Base-by-base conservation (phyloP, 2,329 filamentous ascomycete species). In the Xylariaceae sp. region DNA sequence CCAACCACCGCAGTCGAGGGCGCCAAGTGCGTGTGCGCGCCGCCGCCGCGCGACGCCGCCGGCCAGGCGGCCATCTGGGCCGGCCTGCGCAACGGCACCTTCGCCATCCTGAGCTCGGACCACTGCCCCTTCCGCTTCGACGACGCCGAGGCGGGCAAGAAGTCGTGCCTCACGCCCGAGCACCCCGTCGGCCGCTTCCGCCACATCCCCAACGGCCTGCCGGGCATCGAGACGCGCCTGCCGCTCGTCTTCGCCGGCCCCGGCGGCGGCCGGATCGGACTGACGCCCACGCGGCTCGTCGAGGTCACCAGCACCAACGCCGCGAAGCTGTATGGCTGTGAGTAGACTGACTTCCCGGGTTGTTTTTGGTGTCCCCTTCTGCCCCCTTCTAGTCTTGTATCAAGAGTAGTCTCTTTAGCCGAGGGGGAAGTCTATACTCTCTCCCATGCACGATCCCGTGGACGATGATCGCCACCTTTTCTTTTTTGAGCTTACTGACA, bases 271-370 rank as follows among this genome's bases (percentile, higher is more conserved):
- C 54, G 63, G 13, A n/a, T n/a, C n/a, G n/a, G n/a, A n/a, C 56
- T 75, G 7, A 45, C 61, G 3, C 43, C 68, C 4, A 61, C 60
- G 15, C 67, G 63, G 39, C 72, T 76, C 37, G 72, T 77, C 10
- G 66, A 72, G 42, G 58, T 76, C 7, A 73, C 68, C 0, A 59
- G 59, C 13, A 68, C 70, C 1, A 75, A 75, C 40, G 63, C 71
- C 1, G 72, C 73, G 3, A 75, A 73, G 53, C 56, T 77, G 21
- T 77, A 77, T 45, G 72, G 72, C 0, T n/a, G n/a, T n/a, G n/a
- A n/a, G n/a, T n/a, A n/a, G n/a, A n/a, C n/a, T n/a, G n/a, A n/a
- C n/a, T n/a, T n/a, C n/a, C n/a, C n/a, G n/a, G n/a, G n/a, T n/a
- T n/a, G n/a, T n/a, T n/a, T n/a, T n/a, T n/a, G n/a, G n/a, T n/a